Evolutionary conservation across 2,329 filamentous ascomycete genomes (phyloP), one percentile per base, ranked within the genome.

Genomic region (Pyrenophora teres): DNA sequence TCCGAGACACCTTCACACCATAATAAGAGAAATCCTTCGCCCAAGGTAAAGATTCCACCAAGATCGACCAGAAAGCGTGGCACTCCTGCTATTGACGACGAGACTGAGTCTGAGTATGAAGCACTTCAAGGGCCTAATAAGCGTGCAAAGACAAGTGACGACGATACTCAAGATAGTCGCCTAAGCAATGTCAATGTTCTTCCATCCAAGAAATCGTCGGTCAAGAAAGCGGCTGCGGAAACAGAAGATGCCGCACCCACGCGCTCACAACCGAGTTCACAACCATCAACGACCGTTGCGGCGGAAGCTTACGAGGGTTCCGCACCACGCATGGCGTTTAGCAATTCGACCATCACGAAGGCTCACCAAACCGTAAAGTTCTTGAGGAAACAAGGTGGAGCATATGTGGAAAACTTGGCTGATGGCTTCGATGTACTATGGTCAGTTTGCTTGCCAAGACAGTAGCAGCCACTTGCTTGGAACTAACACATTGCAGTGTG

Each of bases 341-440:
- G 71, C 44, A 72, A 70, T 40, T 73, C 69, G 2, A 50, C 55
- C 13, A 63, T 73, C 19, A 49, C 54, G 8, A 55, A 67, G 0
- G 57, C 61, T 16, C 62, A 57, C 5, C 46, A 57, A 6, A 47
- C 65, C 6, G 56, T 68, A 7, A 70, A 63, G 18, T 77, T 73
- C 52, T 59, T 77, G 19, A 72, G 66, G 31, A 66, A 62, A 21
- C 64, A 73, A 15, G 66, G 68, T 12, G 65, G 70, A 4, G 46
- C 49, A 1, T 49, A 69, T 7, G 65, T 72, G 16, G 61, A 73
- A 0, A 58, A 65, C 6, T 60, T 75, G 10, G 68, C 70, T n/a
- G 62, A 65, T 12, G 49, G 48, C 9, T 70, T 62, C 65, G 71
- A 67, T 40, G 46, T 73, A 25, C 53, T 74, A 19, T 72, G 70